A percentile compares a stretch with the other conserved stretches of the same genome.
phyloP scores from a whole-genome alignment of 2,329 filamentous ascomycete species.

The Arthrobotrys entomopaga region DNA sequence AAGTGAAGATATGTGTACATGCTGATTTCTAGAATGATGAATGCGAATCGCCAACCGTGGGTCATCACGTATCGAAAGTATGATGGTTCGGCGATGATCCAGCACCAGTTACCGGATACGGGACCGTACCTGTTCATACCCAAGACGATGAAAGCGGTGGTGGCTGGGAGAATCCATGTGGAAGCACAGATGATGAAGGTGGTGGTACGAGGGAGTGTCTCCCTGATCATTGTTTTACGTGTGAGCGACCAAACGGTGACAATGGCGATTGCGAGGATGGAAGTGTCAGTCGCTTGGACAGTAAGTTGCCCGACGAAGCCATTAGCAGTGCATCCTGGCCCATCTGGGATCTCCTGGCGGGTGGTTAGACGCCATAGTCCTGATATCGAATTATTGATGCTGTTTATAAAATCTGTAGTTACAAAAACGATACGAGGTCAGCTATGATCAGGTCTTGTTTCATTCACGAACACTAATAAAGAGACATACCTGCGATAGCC shows the following conservation, averaged over 20 bases:
- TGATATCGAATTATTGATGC: constrained; percentile 64
- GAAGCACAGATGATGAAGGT: constrained; percentile 61
- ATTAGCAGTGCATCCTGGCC: constrained; percentile 63
- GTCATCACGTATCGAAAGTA: constrained; percentile 64
- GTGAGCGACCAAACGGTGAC: constrained; percentile 63
- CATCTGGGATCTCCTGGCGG: constrained; percentile 58
- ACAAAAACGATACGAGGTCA: neutral
- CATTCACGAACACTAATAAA: neutral
- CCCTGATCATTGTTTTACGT: constrained; percentile 58
- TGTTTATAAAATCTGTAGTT: constrained; percentile 63
- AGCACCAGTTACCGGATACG: constrained; percentile 66
- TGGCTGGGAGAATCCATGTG: constrained; percentile 63
- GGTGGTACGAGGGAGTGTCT: constrained; percentile 35
- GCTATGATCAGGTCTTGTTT: neutral
- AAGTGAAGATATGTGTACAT: constrained; percentile 65
- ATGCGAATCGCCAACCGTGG: constrained; percentile 65
- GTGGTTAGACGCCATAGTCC: constrained; percentile 61
- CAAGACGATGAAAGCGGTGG: constrained; percentile 61
- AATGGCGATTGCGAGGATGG: constrained; percentile 65
- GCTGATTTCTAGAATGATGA: constrained; percentile 63
- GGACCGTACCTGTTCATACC: constrained; percentile 61
- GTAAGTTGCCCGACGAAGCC: constrained; percentile 65
- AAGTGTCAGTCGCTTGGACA: constrained; percentile 64
- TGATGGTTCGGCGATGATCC: constrained; percentile 62
- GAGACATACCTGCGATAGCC: constrained; percentile 48